Conservation (phyloP, 768 basidiomycete species). For the Tylopilus vinaceipallidus region DNA sequence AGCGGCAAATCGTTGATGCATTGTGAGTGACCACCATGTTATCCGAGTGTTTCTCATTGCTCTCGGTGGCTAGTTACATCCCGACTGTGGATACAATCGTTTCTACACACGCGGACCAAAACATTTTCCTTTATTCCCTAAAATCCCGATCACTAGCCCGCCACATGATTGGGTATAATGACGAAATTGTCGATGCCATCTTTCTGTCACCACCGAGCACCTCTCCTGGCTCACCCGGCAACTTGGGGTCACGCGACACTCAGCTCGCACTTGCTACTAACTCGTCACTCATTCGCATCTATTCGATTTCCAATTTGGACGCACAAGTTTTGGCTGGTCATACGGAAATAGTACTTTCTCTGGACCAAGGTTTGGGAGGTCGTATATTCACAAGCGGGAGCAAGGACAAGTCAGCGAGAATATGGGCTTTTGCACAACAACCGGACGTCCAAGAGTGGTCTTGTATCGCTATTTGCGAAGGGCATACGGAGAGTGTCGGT, state of each 20-base stretch:
- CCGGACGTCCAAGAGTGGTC: constrained; percentile 34
- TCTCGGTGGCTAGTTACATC: constrained; percentile 54
- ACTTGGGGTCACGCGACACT: constrained; percentile 45
- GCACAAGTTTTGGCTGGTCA: constrained; percentile 87
- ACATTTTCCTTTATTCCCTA: constrained; percentile 89
- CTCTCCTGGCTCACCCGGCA: constrained; percentile 17
- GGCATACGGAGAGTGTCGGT: constrained; percentile 92
- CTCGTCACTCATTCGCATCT: constrained; percentile 91
- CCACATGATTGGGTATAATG: constrained; percentile 95
- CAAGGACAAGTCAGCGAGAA: constrained; percentile 84
- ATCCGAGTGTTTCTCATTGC: constrained; percentile 15
- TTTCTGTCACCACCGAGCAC: constrained; percentile 59
- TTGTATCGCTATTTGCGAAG: constrained; percentile 87
- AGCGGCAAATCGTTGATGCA: constrained; percentile 78
- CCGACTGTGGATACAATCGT: constrained; percentile 62
- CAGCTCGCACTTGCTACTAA: constrained; percentile 96
- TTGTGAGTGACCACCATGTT: constrained; percentile 56
- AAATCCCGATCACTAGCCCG: constrained; percentile 59
- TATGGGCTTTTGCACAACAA: constrained; percentile 59
- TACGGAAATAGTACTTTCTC: constrained; percentile 84
- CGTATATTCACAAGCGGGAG: constrained; percentile 84
- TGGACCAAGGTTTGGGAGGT: constrained; percentile 69
- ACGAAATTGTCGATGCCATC: constrained; percentile 90
- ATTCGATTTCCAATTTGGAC: constrained; percentile 73
- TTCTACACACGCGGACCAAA: constrained; percentile 93